phyloP scores from a whole-genome alignment of 2,329 filamentous ascomycete genomes.

The Microdochium nivale region DNA sequence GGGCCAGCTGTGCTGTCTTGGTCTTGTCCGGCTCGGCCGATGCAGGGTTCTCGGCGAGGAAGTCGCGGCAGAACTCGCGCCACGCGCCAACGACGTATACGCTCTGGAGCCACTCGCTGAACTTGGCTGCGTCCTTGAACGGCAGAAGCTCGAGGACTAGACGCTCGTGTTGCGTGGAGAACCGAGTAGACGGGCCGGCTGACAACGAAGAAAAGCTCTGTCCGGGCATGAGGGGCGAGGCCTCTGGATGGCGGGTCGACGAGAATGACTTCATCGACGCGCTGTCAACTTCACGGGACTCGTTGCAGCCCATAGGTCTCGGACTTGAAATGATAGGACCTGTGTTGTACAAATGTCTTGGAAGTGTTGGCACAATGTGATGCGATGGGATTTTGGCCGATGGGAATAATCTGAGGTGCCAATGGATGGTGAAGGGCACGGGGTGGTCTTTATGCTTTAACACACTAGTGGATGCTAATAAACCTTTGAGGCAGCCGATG shows the following conservation, averaged over 20 bases:
- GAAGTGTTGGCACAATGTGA: not conserved
- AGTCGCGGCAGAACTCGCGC: conserved; percentile 27
- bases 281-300: not conserved
- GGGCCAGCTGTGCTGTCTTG: conserved; percentile 18
- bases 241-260: not conserved
- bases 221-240: conserved; percentile 3
- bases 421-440: too few relatives aligned
- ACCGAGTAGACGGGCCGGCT: not conserved
- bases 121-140: conserved; percentile 21
- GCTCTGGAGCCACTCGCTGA: conserved; percentile 25
- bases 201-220: not conserved
- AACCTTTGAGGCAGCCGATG: too few relatives aligned
- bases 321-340: not conserved
- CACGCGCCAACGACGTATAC: conserved; percentile 23
- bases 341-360: not conserved
- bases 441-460: too few relatives aligned
- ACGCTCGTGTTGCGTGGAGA: conserved; percentile 25
- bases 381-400: too few relatives aligned
- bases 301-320: not conserved
- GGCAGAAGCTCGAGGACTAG: conserved; percentile 29
- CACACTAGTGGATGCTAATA: too few relatives aligned
- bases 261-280: not conserved
- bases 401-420: too few relatives aligned
- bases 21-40: conserved; percentile 24
- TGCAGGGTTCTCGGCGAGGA: conserved; percentile 10